Percentiles rank a stretch among this genome's conserved stretches.
Evolutionary conservation across 2,329 filamentous ascomycete species (phyloP).

Genomic region (Cladosporium colombiae): DNA sequence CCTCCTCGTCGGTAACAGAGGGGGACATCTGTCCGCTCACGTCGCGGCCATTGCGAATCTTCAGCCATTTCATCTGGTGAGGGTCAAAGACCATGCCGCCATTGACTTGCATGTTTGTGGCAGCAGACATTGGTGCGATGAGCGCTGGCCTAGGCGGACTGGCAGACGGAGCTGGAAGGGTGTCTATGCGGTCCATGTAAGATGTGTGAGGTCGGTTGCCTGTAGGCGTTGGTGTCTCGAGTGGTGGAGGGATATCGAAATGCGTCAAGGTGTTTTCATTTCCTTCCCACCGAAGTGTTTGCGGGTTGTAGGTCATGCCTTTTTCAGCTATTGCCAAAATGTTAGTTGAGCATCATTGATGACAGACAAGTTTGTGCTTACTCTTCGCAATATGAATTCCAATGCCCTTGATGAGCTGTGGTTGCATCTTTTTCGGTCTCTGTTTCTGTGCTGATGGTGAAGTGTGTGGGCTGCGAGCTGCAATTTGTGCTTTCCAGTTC

Average conservation of each 20-base stretch:
- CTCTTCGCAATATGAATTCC: slow-evolving; percentile 76
- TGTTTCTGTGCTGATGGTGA: slow-evolving; percentile 52
- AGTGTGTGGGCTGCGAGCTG: slow-evolving; percentile 52
- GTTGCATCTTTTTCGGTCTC: slow-evolving; percentile 56
- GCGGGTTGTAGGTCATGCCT: slow-evolving; percentile 94
- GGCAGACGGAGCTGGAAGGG: slow-evolving; percentile 30
- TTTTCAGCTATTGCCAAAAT: slow-evolving; percentile 65
- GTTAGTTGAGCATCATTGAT: slow-evolving; percentile 20
- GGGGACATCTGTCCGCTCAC: slow-evolving; percentile 42
- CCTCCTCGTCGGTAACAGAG: slow-evolving; percentile 71
- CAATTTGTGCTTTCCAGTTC: slow-evolving; percentile 61
- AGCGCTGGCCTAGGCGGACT: slow-evolving; percentile 67
- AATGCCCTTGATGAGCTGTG: slow-evolving; percentile 86
- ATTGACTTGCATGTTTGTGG: slow-evolving; percentile 80
- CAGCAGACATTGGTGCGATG: slow-evolving; percentile 76
- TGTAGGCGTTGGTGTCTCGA: slow-evolving; percentile 40
- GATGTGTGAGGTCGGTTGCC: slow-evolving; percentile 39
- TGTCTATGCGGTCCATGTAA: slow-evolving; percentile 33
- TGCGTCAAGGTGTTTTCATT: slow-evolving; percentile 82
- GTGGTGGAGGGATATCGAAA: slow-evolving; percentile 62
- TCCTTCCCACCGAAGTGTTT: slow-evolving; percentile 87
- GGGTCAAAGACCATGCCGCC: slow-evolving; percentile 99
- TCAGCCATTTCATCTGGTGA: slow-evolving; percentile 96
- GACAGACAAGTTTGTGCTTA: slow-evolving; percentile 49
- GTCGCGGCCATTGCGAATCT: slow-evolving; percentile 49